Conservation (phyloP, 495 filamentous ascomycete species). For the Podospora sp. region DNA sequence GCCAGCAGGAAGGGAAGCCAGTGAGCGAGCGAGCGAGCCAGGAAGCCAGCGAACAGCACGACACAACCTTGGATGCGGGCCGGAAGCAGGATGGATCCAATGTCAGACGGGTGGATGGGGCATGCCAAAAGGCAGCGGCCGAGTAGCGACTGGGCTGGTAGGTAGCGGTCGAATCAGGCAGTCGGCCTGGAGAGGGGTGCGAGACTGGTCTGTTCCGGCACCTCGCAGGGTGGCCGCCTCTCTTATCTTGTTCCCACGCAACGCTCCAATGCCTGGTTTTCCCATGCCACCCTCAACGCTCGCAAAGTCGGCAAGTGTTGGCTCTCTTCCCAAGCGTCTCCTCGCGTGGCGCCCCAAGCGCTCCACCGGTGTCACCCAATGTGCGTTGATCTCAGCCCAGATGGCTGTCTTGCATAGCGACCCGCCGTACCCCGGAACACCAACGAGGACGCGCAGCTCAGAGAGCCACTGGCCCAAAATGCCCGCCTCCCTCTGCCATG, state of each 20-base stretch:
- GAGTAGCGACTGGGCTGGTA: background rate
- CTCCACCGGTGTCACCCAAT: slow-evolving; percentile 4
- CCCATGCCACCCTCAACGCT: slow-evolving; percentile 6
- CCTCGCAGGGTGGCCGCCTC: slow-evolving; percentile 13
- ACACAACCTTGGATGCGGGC: background rate
- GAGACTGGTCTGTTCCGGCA: slow-evolving; percentile 1
- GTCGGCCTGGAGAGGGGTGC: slow-evolving; percentile 8
- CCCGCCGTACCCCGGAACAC: background rate
- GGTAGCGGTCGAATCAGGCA: slow-evolving; percentile 13
- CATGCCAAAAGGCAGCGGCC: background rate
- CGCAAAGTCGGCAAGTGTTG: background rate
- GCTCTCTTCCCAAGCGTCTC: background rate
- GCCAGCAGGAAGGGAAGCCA: background rate
- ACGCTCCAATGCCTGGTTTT: slow-evolving; percentile 23
- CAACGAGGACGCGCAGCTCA: background rate
- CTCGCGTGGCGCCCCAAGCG: slow-evolving; percentile 10
- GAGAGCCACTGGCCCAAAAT: slow-evolving; percentile 1
- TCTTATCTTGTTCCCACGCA: slow-evolving; percentile 24
- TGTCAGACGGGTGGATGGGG: slow-evolving; percentile 1
- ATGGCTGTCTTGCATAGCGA: background rate
- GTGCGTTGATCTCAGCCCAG: slow-evolving; percentile 2
- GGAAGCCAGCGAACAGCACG: background rate
- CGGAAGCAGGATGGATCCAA: background rate
- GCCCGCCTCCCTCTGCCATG: background rate
- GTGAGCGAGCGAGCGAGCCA: background rate